Percentiles rank a stretch among this genome's conserved stretches.
Conservation (phyloP, 2,329 filamentous ascomycete genomes). For the Cladosporium sp. region DNA sequence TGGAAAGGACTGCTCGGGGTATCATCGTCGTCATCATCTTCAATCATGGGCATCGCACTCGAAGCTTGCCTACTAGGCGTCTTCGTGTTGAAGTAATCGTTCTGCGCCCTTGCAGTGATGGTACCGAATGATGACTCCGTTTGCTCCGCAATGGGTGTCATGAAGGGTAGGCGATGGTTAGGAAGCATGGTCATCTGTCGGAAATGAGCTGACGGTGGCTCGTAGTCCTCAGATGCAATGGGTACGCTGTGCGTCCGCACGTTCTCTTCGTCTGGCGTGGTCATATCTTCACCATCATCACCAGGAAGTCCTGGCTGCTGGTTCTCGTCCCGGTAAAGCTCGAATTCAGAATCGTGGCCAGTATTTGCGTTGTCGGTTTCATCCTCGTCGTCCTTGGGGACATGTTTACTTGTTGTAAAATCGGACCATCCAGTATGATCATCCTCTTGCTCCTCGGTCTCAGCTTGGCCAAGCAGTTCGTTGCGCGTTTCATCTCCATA, state of each 20-base stretch:
- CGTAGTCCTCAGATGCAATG: slow-evolving; percentile 82
- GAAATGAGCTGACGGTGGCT: slow-evolving; percentile 72
- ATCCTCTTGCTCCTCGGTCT: slow-evolving; percentile 42
- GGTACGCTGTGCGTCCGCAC: slow-evolving; percentile 70
- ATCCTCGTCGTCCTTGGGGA: slow-evolving; percentile 53
- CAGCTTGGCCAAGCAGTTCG: slow-evolving; percentile 49
- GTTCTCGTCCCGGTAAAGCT: slow-evolving; percentile 32
- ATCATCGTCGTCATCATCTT: slow-evolving; percentile 48
- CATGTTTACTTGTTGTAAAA: slow-evolving; percentile 73
- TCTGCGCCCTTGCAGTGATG: slow-evolving; percentile 58
- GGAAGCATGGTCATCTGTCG: slow-evolving; percentile 72
- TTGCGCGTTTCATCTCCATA: slow-evolving; percentile 63
- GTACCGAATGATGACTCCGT: slow-evolving; percentile 84
- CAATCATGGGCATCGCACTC: slow-evolving; percentile 41
- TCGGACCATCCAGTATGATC: slow-evolving; percentile 82
- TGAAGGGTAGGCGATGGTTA: slow-evolving; percentile 92
- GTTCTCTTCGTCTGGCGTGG: slow-evolving; percentile 51
- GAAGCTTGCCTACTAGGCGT: slow-evolving; percentile 68
- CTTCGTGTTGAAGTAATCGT: slow-evolving; percentile 67
- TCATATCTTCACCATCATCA: slow-evolving; percentile 45
- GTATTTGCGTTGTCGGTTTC: slow-evolving; percentile 40
- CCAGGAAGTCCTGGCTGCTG: slow-evolving; percentile 20
- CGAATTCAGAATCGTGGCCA: slow-evolving; percentile 38
- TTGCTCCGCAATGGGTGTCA: slow-evolving; percentile 97
- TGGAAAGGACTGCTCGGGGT: slow-evolving; percentile 72